These are phyloP conservation scores for Austroboletus eburneus DNA, from an alignment of 768 basidiomycete species.

Conservation along the genomic window DNA sequence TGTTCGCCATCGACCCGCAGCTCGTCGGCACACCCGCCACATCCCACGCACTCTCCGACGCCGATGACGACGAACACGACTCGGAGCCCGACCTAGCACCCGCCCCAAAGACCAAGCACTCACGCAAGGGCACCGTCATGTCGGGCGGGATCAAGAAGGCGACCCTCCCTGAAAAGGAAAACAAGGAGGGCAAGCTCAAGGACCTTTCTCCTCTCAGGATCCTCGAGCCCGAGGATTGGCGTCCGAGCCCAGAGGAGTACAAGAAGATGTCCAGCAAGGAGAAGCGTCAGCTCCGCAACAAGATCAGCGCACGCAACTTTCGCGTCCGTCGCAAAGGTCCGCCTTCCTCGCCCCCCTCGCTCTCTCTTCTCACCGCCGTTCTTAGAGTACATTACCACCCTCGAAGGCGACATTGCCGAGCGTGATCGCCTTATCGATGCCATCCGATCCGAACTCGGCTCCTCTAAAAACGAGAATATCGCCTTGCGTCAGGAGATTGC, in stretches of 20 bases:
- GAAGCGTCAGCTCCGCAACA: constrained; percentile 94
- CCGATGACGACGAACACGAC: constrained; percentile 37
- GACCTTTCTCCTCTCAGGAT: constrained; percentile 26
- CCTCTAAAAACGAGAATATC: constrained; percentile 73
- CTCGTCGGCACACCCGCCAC: constrained; percentile 64
- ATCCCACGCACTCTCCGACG: constrained; percentile 40
- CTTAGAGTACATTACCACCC: constrained; percentile 87
- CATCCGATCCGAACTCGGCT: constrained; percentile 79
- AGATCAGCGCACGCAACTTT: constrained; percentile 94
- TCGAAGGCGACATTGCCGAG: constrained; percentile 91
- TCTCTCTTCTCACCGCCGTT: background rate
- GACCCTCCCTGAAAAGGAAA: constrained; percentile 34
- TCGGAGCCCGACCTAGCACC: constrained; percentile 16
- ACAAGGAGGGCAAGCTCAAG: constrained; percentile 21
- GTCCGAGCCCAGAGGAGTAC: constrained; percentile 88
- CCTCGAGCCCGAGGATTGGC: constrained; percentile 64
- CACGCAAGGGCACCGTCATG: constrained; percentile 63
- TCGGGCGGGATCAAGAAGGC: constrained; percentile 74
- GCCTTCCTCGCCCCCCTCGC: background rate
- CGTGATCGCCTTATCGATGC: constrained; percentile 87
- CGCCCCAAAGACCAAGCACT: constrained; percentile 43
- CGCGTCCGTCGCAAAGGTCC: constrained; percentile 89
- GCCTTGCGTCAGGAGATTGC: constrained; percentile 77
- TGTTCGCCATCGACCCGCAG: constrained; percentile 67
- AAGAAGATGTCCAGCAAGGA: constrained; percentile 94